phyloP scores from a whole-genome alignment of 2,329 filamentous ascomycete genomes.

The Stagonosporopsis tanaceti region DNA sequence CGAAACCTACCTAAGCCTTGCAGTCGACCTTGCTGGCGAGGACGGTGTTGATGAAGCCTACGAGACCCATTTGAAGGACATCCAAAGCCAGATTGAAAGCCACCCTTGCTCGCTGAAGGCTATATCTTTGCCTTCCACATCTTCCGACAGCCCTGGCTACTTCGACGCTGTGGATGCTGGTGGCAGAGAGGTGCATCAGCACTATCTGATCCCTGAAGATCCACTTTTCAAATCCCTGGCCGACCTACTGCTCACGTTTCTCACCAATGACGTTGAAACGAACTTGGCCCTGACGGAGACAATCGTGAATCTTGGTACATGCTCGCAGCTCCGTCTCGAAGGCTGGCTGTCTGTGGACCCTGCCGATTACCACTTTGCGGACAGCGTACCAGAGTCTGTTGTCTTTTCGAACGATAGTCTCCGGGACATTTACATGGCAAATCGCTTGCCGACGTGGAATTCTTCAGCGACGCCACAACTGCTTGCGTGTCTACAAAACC shows the following conservation, averaged over 20 bases:
- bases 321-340: conserved; percentile 83
- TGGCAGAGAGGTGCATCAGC: conserved; percentile 69
- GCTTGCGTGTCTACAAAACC: conserved; percentile 51
- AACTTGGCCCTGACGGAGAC: conserved; percentile 88
- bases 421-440: conserved; percentile 46
- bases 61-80: conserved; percentile 75
- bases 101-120: conserved; percentile 76
- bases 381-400: conserved; percentile 31
- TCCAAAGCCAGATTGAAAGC: conserved; percentile 71
- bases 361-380: conserved; percentile 50
- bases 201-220: conserved; percentile 68
- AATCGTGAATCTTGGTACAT: conserved; percentile 81
- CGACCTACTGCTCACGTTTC: conserved; percentile 77
- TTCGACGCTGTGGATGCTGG: conserved; percentile 57
- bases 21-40: conserved; percentile 72
- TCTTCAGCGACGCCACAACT: conserved; percentile 50
- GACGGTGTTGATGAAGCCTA: conserved; percentile 78
- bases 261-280: conserved; percentile 88
- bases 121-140: conserved; percentile 69
- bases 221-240: conserved; percentile 61
- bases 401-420: conserved; percentile 40
- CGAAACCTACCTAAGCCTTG: conserved; percentile 73
- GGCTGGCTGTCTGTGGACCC: conserved; percentile 87
- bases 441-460: conserved; percentile 48
- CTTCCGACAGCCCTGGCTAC: conserved; percentile 60